phyloP scores from a whole-genome alignment of 2,329 filamentous ascomycete genomes.

The Nemania sp. region DNA sequence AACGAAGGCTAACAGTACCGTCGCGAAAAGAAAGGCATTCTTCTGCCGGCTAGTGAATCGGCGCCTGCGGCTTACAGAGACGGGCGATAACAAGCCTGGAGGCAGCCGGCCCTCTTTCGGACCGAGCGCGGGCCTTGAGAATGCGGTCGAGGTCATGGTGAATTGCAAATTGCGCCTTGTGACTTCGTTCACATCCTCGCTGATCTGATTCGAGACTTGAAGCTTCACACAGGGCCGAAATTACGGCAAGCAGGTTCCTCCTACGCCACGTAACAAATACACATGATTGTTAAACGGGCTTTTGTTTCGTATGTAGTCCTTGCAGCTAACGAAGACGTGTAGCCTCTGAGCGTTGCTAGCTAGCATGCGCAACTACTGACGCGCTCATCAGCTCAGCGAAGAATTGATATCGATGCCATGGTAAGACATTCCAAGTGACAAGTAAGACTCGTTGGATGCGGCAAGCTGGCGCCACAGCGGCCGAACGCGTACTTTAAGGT shows the following conservation, averaged over 20 bases:
- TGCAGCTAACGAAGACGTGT: no score
- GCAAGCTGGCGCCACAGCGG: no score
- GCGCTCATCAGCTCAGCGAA: no score
- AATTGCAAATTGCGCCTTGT: no score
- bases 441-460: no score
- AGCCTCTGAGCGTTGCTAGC: no score
- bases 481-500: no score
- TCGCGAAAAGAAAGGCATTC: conserved; percentile 6
- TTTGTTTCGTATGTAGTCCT: not conserved
- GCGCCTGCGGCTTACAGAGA: conserved; percentile 12
- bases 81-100: conserved; percentile 18
- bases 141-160: conserved; percentile 5
- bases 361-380: no score
- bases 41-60: conserved; percentile 5
- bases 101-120: conserved; percentile 28
- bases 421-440: no score
- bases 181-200: conserved; percentile 2
- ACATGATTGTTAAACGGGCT: not conserved
- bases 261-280: not conserved
- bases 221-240: not conserved
- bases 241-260: not conserved
- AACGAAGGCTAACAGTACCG: conserved; percentile 8
- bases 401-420: no score
- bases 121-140: conserved; percentile 14
- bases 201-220: not conserved